Evolutionary conservation across 2,329 filamentous ascomycete species (phyloP).

Genomic region (Dactylellina leptospora): DNA sequence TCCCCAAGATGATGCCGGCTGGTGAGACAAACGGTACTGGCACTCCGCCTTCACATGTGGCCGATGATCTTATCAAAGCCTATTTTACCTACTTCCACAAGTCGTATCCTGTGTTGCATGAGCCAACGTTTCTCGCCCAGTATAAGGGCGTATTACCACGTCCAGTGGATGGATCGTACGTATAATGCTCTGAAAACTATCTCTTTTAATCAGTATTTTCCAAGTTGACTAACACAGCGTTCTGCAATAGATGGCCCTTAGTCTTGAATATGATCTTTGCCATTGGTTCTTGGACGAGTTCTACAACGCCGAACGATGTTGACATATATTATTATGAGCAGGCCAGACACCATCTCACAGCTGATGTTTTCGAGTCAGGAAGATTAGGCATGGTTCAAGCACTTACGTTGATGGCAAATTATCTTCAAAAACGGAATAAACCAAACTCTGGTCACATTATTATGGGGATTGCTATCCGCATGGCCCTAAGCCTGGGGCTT

Average conservation of each 20-base stretch:
- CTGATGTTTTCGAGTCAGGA: conserved; percentile 57
- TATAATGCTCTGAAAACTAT: background rate
- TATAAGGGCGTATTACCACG: conserved; percentile 57
- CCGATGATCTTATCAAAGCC: conserved; percentile 59
- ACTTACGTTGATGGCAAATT: conserved; percentile 61
- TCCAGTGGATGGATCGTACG: conserved; percentile 55
- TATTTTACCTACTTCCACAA: conserved; percentile 63
- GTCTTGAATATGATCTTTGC: conserved; percentile 60
- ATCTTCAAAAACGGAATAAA: conserved; percentile 65
- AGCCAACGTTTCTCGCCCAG: conserved; percentile 62
- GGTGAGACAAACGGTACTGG: conserved; percentile 45
- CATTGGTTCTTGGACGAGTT: conserved; percentile 60
- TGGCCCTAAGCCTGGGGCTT: conserved; percentile 65
- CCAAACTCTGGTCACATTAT: conserved; percentile 67
- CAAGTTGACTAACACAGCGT: conserved; percentile 4
- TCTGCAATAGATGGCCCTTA: conserved; percentile 59
- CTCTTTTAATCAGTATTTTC: background rate
- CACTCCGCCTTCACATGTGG: conserved; percentile 46
- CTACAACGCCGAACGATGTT: conserved; percentile 54
- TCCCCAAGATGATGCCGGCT: conserved; percentile 43
- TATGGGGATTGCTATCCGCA: conserved; percentile 64
- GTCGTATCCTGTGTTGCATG: conserved; percentile 64
- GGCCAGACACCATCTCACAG: conserved; percentile 45
- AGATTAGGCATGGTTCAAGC: conserved; percentile 58
- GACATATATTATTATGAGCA: conserved; percentile 52